Evolutionary conservation across 495 filamentous ascomycete species (phyloP).

Genomic region (Aspergillus bertholletiae): DNA sequence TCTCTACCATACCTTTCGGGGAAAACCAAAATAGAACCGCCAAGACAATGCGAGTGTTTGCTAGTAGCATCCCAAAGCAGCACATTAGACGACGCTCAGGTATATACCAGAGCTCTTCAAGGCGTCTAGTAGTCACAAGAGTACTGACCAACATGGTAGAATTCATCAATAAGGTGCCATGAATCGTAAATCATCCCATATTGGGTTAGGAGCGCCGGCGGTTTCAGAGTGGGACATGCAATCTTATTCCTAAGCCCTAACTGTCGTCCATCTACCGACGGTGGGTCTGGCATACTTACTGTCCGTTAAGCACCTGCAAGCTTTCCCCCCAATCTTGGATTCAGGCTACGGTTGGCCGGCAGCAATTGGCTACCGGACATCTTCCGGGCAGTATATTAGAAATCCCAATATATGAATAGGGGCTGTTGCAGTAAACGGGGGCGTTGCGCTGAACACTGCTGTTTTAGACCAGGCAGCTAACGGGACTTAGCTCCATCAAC

Average conservation of each 20-base stretch:
- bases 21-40: too few species aligned
- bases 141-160: too few species aligned
- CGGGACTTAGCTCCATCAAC: not conserved
- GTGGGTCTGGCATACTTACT: not conserved
- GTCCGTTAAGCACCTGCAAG: not conserved
- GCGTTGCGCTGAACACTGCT: not conserved
- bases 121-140: too few species aligned
- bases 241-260: not conserved
- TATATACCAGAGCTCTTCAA: too few species aligned
- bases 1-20: too few species aligned
- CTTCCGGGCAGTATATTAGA: not conserved
- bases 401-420: not conserved
- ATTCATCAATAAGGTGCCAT: too few species aligned
- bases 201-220: not conserved
- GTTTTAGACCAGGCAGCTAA: not conserved
- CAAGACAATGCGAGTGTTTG: too few species aligned
- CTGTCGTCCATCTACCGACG: too few species aligned
- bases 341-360: not conserved
- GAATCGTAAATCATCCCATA: not conserved
- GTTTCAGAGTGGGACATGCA: not conserved
- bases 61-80: too few species aligned
- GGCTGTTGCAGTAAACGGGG: not conserved
- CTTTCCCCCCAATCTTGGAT: not conserved
- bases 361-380: not conserved
- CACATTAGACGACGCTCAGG: too few species aligned